These are phyloP conservation scores for Polytrichum formosum DNA, from an alignment of 225 moss, liverwort and hornwort genomes.

Conservation along the genomic window DNA sequence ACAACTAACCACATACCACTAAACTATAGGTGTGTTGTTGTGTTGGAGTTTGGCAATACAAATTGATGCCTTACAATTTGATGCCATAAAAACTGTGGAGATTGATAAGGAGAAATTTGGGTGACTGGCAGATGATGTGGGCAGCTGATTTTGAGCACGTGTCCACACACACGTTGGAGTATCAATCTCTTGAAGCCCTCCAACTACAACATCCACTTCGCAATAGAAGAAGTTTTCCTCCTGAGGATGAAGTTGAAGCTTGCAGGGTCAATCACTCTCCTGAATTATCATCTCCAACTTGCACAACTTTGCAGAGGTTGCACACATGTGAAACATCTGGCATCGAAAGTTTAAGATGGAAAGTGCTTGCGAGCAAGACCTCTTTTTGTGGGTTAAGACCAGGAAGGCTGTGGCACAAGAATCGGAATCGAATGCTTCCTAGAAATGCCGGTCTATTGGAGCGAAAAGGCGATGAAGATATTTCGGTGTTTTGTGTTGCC, in stretches of 20 bases:
- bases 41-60: too few species aligned
- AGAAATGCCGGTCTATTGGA: slow-evolving; percentile 22
- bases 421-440: slow-evolving; percentile 40
- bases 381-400: slow-evolving; percentile 84
- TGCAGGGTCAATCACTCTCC: slow-evolving; percentile 12
- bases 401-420: slow-evolving; percentile 48
- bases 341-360: slow-evolving; percentile 28
- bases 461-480: slow-evolving; percentile 49
- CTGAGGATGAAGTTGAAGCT: slow-evolving; percentile 25
- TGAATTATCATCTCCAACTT: slow-evolving; percentile 16
- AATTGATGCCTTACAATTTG: too few species aligned
- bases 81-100: too few species aligned
- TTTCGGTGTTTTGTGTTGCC: slow-evolving; percentile 61
- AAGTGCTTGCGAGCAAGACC: slow-evolving; percentile 44
- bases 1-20: too few species aligned
- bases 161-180: slow-evolving; percentile 58
- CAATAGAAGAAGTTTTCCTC: slow-evolving; percentile 17
- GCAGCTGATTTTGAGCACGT: slow-evolving; percentile 82
- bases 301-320: slow-evolving; percentile 25
- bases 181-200: slow-evolving; percentile 55
- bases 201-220: slow-evolving; percentile 37
- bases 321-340: slow-evolving; percentile 7
- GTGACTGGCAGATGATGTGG: slow-evolving; percentile 76
- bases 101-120: neutral
- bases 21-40: too few species aligned